phyloP scores from a whole-genome alignment of 345 rosid genomes.

The Mallotus nudiflorus region DNA sequence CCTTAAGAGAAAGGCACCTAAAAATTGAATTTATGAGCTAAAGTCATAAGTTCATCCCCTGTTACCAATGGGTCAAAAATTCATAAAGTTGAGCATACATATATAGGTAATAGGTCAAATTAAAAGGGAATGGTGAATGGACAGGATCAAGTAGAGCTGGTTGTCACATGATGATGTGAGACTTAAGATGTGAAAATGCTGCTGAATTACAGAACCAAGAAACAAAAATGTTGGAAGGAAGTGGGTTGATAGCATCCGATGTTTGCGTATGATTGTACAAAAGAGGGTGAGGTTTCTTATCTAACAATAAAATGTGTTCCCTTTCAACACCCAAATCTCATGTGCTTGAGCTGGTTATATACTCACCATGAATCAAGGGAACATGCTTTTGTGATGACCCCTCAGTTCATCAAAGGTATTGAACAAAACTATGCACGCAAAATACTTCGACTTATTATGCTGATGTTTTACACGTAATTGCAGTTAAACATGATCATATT shows the following conservation, averaged over 20 bases:
- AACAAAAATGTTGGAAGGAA: conserved; percentile 17
- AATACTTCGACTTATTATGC: too few species aligned
- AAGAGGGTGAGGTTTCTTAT: conserved; percentile 8
- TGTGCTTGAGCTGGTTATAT: conserved; percentile 29
- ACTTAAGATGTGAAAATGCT: conserved; percentile 13
- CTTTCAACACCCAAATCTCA: conserved; percentile 24
- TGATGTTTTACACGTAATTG: too few species aligned
- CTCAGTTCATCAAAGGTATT: neutral
- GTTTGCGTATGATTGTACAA: neutral
- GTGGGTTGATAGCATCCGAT: conserved; percentile 8
- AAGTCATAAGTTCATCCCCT: too few species aligned
- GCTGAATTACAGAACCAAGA: conserved; percentile 24
- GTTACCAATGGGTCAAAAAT: too few species aligned
- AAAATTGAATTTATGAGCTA: too few species aligned
- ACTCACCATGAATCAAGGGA: conserved; percentile 32
- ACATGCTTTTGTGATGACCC: conserved; percentile 35
- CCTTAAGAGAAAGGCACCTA: too few species aligned
- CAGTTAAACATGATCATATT: too few species aligned
- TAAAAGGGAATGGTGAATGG: too few species aligned
- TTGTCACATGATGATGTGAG: conserved; percentile 23
- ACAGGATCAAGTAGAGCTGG: neutral
- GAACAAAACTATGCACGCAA: too few species aligned
- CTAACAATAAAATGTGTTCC: conserved; percentile 26
- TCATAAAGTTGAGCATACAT: too few species aligned
- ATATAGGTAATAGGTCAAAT: too few species aligned